These are phyloP conservation scores for Raphidocelis subcapitata DNA, from an alignment of 139 green algal genomes.

Conservation along the genomic window DNA sequence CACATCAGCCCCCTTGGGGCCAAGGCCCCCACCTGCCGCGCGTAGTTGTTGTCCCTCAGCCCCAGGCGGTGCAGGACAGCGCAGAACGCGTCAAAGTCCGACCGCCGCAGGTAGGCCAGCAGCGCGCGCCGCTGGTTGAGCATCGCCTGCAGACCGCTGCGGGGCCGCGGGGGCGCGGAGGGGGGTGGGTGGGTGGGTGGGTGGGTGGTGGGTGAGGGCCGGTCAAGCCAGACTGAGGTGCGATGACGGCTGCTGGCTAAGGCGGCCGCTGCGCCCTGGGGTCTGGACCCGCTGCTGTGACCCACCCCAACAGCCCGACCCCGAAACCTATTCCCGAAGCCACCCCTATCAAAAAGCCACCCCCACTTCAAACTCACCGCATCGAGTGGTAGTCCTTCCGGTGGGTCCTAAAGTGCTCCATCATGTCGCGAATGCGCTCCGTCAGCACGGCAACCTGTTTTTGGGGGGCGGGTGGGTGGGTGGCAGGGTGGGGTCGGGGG, in stretches of 20 bases:
- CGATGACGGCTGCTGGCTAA: not conserved
- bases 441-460: conserved; percentile 57
- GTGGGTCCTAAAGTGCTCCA: conserved; percentile 34
- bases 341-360: not conserved
- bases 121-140: conserved; percentile 47
- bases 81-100: conserved; percentile 44
- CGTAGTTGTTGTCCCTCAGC: conserved; percentile 38
- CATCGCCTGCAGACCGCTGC: conserved; percentile 44
- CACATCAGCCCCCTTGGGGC: not conserved
- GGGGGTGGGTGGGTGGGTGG: no score
- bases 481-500: no score
- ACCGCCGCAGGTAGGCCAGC: conserved; percentile 41
- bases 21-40: conserved; percentile 17
- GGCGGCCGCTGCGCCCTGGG: not conserved
- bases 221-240: no score
- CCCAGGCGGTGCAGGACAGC: conserved; percentile 45
- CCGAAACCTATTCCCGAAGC: no score
- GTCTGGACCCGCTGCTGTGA: not conserved
- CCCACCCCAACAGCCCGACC: not conserved
- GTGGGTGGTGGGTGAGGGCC: no score
- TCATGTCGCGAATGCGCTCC: conserved; percentile 39
- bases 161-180: no score
- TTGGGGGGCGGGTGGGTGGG: no score
- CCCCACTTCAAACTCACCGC: conserved; percentile 23
- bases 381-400: conserved; percentile 39